Evolutionary conservation across 2,329 filamentous ascomycete species (phyloP).

Genomic region (Cladophialophora psammophila): DNA sequence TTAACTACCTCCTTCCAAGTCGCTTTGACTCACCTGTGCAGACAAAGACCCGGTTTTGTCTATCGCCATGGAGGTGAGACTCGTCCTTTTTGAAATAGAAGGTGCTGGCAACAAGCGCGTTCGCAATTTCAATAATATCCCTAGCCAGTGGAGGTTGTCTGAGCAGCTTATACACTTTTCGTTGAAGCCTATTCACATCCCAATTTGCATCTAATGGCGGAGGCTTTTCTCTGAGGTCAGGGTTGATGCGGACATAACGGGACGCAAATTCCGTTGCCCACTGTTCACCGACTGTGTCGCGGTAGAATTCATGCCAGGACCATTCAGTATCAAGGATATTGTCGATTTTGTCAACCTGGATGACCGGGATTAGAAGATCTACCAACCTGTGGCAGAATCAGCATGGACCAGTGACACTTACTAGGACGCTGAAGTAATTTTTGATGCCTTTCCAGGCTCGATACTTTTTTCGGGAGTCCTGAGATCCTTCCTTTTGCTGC

Average conservation of each 20-base stretch:
- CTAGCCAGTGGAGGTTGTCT: background rate
- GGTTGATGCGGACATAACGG: conserved; percentile 5
- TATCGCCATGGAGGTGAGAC: background rate
- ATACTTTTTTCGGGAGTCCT: background rate
- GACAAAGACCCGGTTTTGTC: background rate
- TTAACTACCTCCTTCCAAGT: background rate
- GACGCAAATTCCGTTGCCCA: conserved; percentile 5
- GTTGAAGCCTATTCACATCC: background rate
- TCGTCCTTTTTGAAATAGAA: conserved; percentile 3
- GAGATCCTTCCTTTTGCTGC: background rate
- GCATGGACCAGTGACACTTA: background rate
- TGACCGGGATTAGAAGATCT: background rate
- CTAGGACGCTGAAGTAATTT: conserved; percentile 1
- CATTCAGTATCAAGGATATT: conserved; percentile 6
- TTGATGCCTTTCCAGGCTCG: background rate
- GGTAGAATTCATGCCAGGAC: conserved; percentile 3
- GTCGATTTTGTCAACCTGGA: background rate
- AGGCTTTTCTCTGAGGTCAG: conserved; percentile 1
- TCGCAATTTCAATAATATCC: background rate
- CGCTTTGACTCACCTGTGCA: background rate
- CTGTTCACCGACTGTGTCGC: background rate
- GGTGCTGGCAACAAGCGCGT: conserved; percentile 1
- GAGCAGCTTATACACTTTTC: background rate
- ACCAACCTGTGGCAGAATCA: background rate
- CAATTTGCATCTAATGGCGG: background rate